Evolutionary conservation across 202 grass and related monocot genomes (phyloP).

Genomic region (Brachypodium distachyon): DNA sequence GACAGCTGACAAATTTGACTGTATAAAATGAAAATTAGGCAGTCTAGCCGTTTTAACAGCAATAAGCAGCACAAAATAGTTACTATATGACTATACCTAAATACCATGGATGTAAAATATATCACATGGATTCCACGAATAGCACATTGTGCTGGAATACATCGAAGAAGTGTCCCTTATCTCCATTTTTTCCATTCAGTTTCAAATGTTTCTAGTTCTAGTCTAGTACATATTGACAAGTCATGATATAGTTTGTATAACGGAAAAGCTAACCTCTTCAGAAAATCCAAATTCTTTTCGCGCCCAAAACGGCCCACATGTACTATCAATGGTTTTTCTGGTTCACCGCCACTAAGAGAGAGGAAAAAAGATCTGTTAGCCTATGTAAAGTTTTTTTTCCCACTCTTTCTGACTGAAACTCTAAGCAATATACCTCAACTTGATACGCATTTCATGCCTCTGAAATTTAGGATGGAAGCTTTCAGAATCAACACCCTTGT

Average conservation of each 20-base stretch:
- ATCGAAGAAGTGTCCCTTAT: neutral
- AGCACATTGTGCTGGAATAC: neutral
- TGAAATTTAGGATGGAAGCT: constrained; percentile 66
- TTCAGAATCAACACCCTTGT: constrained; percentile 95
- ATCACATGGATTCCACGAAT: constrained; percentile 1
- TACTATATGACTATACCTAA: neutral
- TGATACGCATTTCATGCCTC: constrained; percentile 63
- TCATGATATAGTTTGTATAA: neutral
- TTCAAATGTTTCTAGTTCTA: neutral
- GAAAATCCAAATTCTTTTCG: constrained; percentile 97
- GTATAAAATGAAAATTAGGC: neutral
- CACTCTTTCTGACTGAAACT: neutral
- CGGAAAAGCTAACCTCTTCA: constrained; percentile 58
- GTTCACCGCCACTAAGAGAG: constrained; percentile 67
- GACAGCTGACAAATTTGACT: neutral
- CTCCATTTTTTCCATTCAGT: neutral
- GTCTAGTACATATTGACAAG: neutral
- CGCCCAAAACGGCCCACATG: constrained; percentile 93
- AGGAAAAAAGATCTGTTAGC: constrained; percentile 10
- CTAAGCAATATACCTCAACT: constrained; percentile 45
- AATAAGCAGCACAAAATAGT: neutral
- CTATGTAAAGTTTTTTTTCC: neutral
- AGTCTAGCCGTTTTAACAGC: neutral
- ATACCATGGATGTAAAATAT: constrained; percentile 5
- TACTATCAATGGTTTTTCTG: constrained; percentile 88